Conservation (phyloP, 345 rosid species). For the Raphanus sativus region DNA sequence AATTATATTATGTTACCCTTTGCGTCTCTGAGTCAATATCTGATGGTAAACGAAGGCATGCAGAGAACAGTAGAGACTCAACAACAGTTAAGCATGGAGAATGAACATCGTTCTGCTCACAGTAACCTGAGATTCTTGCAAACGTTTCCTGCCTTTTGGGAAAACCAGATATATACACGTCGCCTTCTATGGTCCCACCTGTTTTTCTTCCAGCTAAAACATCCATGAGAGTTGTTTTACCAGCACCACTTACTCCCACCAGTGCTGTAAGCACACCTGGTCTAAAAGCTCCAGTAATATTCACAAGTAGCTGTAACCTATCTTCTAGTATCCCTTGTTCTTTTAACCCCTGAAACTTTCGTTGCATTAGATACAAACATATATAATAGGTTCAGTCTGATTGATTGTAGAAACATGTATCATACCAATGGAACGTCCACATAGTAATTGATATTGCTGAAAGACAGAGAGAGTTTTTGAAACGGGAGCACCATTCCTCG, state of each 20-base stretch:
- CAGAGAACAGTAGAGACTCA: no score
- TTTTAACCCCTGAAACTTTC: constrained; percentile 68
- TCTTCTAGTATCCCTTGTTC: constrained; percentile 89
- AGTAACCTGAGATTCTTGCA: no score
- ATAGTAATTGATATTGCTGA: constrained; percentile 81
- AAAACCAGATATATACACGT: constrained; percentile 66
- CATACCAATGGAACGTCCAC: constrained; percentile 86
- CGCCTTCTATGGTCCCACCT: constrained; percentile 89
- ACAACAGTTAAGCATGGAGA: no score
- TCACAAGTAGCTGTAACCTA: constrained; percentile 74
- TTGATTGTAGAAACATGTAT: not conserved
- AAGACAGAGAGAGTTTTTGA: constrained; percentile 89
- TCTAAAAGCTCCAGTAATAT: constrained; percentile 94
- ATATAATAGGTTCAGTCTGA: not conserved
- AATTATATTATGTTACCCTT: constrained; percentile 46
- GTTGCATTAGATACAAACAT: not conserved
- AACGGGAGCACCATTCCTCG: constrained; percentile 98
- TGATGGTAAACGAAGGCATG: no score
- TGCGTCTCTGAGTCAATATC: constrained; percentile 42
- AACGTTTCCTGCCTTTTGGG: no score
- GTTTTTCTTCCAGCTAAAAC: constrained; percentile 98
- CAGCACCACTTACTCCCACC: constrained; percentile 98
- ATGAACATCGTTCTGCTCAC: no score
- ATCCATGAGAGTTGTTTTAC: constrained; percentile 99
- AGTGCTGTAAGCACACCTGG: constrained; percentile 92